phyloP scores from a whole-genome alignment of 176 grass and related monocot genomes.

The Pontederia paniculata region DNA sequence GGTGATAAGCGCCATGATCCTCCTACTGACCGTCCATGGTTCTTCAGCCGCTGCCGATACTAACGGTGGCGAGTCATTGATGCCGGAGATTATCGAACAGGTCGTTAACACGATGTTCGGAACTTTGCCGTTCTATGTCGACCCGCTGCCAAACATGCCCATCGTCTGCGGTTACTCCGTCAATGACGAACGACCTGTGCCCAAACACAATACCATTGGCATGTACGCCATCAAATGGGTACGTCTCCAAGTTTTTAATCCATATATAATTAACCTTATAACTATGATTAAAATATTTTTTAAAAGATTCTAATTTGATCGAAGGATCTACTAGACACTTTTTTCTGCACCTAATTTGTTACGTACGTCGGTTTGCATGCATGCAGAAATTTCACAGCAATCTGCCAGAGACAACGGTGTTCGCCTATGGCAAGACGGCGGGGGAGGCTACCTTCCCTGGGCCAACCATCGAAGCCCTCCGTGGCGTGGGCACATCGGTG shows the following conservation, averaged over 20 bases:
- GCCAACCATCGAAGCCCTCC: constrained; percentile 55
- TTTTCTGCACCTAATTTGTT: too few species aligned
- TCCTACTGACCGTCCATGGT: too few species aligned
- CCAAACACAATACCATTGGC: constrained; percentile 74
- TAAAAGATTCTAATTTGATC: too few species aligned
- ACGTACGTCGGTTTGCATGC: too few species aligned
- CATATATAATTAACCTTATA: too few species aligned
- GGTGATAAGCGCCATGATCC: too few species aligned
- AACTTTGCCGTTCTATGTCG: too few species aligned
- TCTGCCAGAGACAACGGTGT: constrained; percentile 41
- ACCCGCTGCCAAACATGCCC: constrained; percentile 44
- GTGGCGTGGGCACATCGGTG: constrained; percentile 37
- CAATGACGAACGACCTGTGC: constrained; percentile 23
- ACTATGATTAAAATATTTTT: too few species aligned
- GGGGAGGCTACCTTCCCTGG: constrained; percentile 40
- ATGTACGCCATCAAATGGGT: constrained; percentile 89
- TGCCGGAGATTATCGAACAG: too few species aligned
- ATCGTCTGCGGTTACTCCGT: constrained; percentile 46
- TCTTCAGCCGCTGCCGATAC: too few species aligned
- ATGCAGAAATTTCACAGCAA: constrained; percentile 72
- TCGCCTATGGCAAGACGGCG: constrained; percentile 43
- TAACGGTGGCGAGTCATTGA: too few species aligned
- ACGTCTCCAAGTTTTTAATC: background rate
- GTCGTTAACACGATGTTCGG: constrained; percentile 15
- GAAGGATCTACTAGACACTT: too few species aligned